These are phyloP conservation scores for Cladorrhinum sp. DNA, from an alignment of 2,329 filamentous ascomycete genomes.

Conservation along the genomic window DNA sequence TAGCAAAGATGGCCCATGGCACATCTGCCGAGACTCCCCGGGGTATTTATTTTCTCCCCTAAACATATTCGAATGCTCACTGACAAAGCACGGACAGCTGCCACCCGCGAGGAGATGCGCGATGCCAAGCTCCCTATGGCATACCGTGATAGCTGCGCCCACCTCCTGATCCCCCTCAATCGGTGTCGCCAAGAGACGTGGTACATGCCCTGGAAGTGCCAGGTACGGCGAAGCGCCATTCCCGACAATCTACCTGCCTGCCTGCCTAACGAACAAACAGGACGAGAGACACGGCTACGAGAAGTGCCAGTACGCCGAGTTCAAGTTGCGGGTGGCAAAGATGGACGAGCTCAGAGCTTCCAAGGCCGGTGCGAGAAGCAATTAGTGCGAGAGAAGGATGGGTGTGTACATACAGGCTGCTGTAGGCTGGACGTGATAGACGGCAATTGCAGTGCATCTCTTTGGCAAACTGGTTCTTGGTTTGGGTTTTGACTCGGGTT, in stretches of 20 bases:
- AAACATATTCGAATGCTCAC: background rate
- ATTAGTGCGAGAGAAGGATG: conserved; percentile 45
- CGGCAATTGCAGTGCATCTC: conserved; percentile 3
- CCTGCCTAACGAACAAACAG: conserved; percentile 43
- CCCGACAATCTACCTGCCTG: too few relatives aligned
- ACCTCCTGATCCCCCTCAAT: conserved; percentile 93
- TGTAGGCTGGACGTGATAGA: conserved; percentile 5
- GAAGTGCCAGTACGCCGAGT: conserved; percentile 98
- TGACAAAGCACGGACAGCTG: conserved; percentile 47
- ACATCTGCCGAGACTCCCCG: conserved; percentile 23
- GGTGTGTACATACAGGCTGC: background rate
- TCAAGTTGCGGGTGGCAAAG: conserved; percentile 97
- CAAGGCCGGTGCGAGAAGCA: conserved; percentile 81
- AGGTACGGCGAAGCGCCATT: conserved; percentile 53
- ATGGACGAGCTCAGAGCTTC: conserved; percentile 93
- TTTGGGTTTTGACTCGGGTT: too few relatives aligned
- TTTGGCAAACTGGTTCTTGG: background rate
- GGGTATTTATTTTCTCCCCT: conserved; percentile 13
- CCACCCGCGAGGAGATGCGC: conserved; percentile 89
- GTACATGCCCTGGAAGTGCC: conserved; percentile 97
- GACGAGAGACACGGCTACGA: conserved; percentile 97
- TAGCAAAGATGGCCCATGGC: conserved; percentile 26
- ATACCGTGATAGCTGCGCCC: conserved; percentile 94
- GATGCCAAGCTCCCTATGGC: conserved; percentile 81
- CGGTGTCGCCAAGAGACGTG: conserved; percentile 87